phyloP scores from a whole-genome alignment of 805 yeast genomes.

The Ogataea philodendri region DNA sequence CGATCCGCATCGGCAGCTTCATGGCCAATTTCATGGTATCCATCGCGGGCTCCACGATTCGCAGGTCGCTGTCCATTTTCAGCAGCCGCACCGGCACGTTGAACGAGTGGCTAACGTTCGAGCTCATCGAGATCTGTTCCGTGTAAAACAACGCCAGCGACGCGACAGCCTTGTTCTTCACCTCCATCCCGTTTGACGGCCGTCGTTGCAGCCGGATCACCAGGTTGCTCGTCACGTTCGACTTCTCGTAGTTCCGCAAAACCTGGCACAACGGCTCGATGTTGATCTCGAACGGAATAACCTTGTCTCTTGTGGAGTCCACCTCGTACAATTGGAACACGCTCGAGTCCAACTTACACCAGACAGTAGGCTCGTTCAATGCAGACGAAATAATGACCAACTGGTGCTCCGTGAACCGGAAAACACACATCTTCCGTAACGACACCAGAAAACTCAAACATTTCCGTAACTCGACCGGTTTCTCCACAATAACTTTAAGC shows the following conservation, averaged over 20 bases:
- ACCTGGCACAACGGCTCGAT: conserved; percentile 60
- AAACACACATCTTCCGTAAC: conserved; percentile 53
- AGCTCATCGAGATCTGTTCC: conserved; percentile 40
- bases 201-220: conserved; percentile 51
- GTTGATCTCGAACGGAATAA: conserved; percentile 59
- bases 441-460: conserved; percentile 32
- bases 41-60: conserved; percentile 62
- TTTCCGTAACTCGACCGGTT: conserved; percentile 25
- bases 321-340: conserved; percentile 52
- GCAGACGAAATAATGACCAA: conserved; percentile 52
- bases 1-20: conserved; percentile 48
- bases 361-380: conserved; percentile 60
- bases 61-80: conserved; percentile 50
- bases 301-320: conserved; percentile 50
- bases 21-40: conserved; percentile 54
- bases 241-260: conserved; percentile 51
- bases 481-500: conserved; percentile 26
- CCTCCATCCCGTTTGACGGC: conserved; percentile 15
- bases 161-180: conserved; percentile 38
- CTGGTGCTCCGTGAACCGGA: conserved; percentile 51
- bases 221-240: conserved; percentile 47
- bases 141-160: conserved; percentile 55
- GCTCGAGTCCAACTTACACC: conserved; percentile 54
- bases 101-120: conserved; percentile 59
- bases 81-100: conserved; percentile 69